Percentiles rank a stretch among this genome's conserved stretches.
Conservation (phyloP, 805 yeast genomes). For the Metschnikowia shivogae region DNA sequence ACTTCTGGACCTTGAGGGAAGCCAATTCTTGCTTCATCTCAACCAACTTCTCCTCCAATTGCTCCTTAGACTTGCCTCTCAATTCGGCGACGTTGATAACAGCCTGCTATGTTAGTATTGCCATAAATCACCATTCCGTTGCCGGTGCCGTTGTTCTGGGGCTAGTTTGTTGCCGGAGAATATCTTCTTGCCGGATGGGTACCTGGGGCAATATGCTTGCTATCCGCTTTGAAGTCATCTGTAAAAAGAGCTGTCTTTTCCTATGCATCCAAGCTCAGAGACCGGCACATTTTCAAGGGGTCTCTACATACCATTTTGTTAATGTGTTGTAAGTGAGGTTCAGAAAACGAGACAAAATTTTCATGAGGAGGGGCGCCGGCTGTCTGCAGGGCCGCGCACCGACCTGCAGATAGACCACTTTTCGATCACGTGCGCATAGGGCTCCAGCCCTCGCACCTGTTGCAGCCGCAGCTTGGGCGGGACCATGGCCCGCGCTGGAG, state of each 20-base stretch:
- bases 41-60: constrained; percentile 88
- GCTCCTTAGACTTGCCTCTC: constrained; percentile 95
- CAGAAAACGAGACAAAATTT: constrained; percentile 17
- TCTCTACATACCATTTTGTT: constrained; percentile 21
- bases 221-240: neutral
- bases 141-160: neutral
- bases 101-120: constrained; percentile 49
- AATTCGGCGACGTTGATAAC: constrained; percentile 94
- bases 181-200: neutral
- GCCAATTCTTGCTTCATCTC: constrained; percentile 97
- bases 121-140: neutral
- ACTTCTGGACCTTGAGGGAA: constrained; percentile 91
- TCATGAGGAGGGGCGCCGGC: constrained; percentile 10
- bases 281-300: neutral
- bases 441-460: constrained; percentile 13
- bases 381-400: constrained; percentile 6
- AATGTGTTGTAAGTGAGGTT: constrained; percentile 13
- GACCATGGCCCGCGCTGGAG: no score
- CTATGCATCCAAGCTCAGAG: neutral
- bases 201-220: neutral
- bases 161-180: neutral
- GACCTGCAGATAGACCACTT: neutral
- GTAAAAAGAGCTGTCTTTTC: no score
- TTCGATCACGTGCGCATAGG: constrained; percentile 8
- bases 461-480: constrained; percentile 1